Percentiles rank a stretch among this genome's conserved stretches.
These are phyloP conservation scores for Pogostemon cablin DNA, from an alignment of 257 asterid species.

Conservation along the genomic window DNA sequence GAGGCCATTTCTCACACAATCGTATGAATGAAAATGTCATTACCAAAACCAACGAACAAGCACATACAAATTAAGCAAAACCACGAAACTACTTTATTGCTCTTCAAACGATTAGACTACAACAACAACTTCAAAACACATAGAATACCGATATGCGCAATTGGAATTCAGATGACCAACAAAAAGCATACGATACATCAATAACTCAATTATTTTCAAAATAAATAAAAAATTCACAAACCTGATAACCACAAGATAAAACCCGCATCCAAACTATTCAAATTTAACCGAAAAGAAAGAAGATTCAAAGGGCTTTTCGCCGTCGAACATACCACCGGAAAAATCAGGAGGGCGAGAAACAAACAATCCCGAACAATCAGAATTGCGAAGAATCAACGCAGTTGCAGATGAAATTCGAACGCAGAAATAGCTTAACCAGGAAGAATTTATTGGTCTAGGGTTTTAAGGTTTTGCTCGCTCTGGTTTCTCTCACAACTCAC, in stretches of 20 bases:
- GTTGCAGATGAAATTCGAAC: neutral
- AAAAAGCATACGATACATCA: neutral
- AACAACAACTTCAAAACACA: neutral
- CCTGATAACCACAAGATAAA: neutral
- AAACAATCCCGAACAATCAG: neutral
- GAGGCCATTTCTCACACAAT: neutral
- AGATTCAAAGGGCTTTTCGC: neutral
- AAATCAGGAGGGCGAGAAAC: neutral
- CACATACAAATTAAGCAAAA: too few relatives aligned
- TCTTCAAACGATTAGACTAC: neutral
- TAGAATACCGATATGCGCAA: neutral
- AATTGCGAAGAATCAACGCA: neutral
- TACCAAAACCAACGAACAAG: neutral
- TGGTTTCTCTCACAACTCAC: neutral
- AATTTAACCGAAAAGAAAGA: neutral
- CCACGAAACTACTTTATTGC: neutral
- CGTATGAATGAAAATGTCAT: neutral
- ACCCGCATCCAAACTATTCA: neutral
- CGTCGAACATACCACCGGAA: slow-evolving; percentile 2
- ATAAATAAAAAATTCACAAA: neutral
- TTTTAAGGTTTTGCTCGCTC: slow-evolving; percentile 6
- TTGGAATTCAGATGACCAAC: neutral
- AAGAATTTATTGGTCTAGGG: slow-evolving; percentile 2
- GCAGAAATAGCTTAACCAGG: neutral
- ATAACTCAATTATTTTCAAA: neutral